These are phyloP conservation scores for Lasiodiplodia sp. DNA, from an alignment of 2,329 filamentous ascomycete species.

Conservation along the genomic window DNA sequence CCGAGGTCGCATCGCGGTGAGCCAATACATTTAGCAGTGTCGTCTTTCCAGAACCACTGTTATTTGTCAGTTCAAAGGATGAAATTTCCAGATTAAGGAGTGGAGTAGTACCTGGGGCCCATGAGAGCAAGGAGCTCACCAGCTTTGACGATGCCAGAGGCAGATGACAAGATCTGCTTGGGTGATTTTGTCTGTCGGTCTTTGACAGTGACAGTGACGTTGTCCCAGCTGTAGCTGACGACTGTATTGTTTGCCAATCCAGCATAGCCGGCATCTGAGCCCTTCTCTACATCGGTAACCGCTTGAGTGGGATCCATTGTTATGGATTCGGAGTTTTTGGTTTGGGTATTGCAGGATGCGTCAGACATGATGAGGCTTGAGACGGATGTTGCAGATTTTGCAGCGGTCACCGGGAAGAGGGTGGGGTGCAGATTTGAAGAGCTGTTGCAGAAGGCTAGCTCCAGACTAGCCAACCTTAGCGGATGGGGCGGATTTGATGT, in stretches of 20 bases:
- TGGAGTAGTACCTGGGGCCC: constrained; percentile 70
- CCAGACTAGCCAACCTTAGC: background rate
- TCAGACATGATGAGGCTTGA: constrained; percentile 1
- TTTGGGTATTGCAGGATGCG: background rate
- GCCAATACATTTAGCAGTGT: constrained; percentile 84
- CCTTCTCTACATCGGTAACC: constrained; percentile 54
- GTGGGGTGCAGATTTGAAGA: background rate
- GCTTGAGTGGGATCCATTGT: background rate
- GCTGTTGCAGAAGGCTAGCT: background rate
- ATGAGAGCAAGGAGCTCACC: constrained; percentile 81
- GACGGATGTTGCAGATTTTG: background rate
- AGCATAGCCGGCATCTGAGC: constrained; percentile 49
- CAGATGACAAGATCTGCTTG: constrained; percentile 68
- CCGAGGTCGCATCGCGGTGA: constrained; percentile 62
- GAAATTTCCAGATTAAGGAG: background rate
- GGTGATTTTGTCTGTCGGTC: constrained; percentile 70
- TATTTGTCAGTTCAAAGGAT: background rate
- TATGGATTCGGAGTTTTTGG: background rate
- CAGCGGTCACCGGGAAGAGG: background rate
- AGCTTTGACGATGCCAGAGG: constrained; percentile 70
- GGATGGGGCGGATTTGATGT: background rate
- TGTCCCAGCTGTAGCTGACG: constrained; percentile 69
- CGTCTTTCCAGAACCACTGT: constrained; percentile 74
- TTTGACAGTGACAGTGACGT: constrained; percentile 74
- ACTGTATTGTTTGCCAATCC: constrained; percentile 71